Evolutionary conservation across 2,329 filamentous ascomycete species (phyloP), one percentile per base, ranked within the genome.

Genomic region (Raffaelea deltoideospora): DNA sequence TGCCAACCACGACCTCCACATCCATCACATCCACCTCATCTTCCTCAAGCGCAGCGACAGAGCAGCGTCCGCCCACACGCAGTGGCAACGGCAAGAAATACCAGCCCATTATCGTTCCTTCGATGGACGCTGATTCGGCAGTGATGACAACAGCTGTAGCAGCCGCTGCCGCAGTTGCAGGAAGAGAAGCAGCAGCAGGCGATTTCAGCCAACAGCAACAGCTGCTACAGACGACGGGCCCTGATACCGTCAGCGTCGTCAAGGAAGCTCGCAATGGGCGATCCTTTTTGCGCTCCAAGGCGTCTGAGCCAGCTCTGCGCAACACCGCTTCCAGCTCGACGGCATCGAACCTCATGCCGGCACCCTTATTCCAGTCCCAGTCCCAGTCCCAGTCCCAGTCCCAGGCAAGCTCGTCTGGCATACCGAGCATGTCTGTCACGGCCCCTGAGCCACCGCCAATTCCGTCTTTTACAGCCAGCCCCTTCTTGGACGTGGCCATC

Each of bases 401-500:
- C n/a, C n/a, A n/a, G n/a, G n/a, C n/a, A n/a, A n/a, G n/a, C n/a
- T n/a, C n/a, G n/a, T n/a, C n/a, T n/a, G n/a, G n/a, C n/a, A n/a
- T n/a, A n/a, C n/a, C n/a, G n/a, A n/a, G n/a, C n/a, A n/a, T n/a
- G n/a, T n/a, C n/a, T n/a, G n/a, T n/a, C n/a, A n/a, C n/a, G n/a
- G n/a, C n/a, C n/a, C n/a, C n/a, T n/a, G n/a, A n/a, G n/a, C n/a
- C n/a, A n/a, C n/a, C n/a, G n/a, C n/a, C n/a, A n/a, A n/a, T n/a
- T n/a, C n/a, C n/a, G n/a, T n/a, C n/a, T n/a, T n/a, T n/a, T n/a
- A n/a, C n/a, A n/a, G 19, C 41, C 11, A 50, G 52, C 10, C 56
- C 59, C 2, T 54, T 79, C 7, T 60, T 95, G 17, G 67, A 86
- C 47, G 69, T 95, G 14, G 74, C 87, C 36, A 90, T 95, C 39